These are phyloP conservation scores for Suaeda aralocaspica DNA, from an alignment of 148 eudicot species.

Conservation along the genomic window DNA sequence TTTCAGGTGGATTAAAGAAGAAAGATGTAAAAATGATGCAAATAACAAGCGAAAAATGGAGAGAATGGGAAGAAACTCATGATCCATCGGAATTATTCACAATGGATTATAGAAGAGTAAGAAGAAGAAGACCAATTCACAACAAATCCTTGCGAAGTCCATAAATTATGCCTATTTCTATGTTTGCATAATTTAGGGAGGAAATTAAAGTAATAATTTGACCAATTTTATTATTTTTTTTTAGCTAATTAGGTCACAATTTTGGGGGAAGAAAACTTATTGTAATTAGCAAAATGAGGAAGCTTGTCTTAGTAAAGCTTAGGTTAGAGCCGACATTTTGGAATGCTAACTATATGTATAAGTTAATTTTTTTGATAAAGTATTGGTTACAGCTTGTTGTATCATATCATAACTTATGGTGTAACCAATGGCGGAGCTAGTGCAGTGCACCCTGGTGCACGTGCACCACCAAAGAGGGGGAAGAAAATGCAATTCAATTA, in stretches of 20 bases:
- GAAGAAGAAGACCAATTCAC: slow-evolving; percentile 57
- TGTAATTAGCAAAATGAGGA: slow-evolving; percentile 34
- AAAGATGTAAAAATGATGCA: slow-evolving; percentile 19
- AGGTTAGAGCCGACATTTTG: slow-evolving; percentile 38
- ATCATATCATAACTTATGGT: no score
- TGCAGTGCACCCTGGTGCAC: no score
- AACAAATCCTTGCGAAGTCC: slow-evolving; percentile 60
- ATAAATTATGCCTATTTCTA: slow-evolving; percentile 31
- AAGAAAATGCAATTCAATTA: no score
- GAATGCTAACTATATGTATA: slow-evolving; percentile 24
- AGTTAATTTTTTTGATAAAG: no score
- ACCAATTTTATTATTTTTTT: slow-evolving; percentile 6
- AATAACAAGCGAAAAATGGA: slow-evolving; percentile 23
- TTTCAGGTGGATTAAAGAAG: slow-evolving; percentile 25
- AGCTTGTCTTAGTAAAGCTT: slow-evolving; percentile 26
- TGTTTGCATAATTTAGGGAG: not conserved
- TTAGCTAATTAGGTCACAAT: slow-evolving; percentile 20
- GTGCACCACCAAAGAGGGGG: no score
- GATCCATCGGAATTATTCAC: slow-evolving; percentile 34
- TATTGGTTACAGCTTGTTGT: no score
- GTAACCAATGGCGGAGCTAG: no score
- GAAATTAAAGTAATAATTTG: not conserved
- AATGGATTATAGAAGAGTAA: slow-evolving; percentile 52
- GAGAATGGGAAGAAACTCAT: slow-evolving; percentile 24
- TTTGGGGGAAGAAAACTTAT: slow-evolving; percentile 15